phyloP scores from a whole-genome alignment of 805 yeast species.

The Candida silvicultrix region DNA sequence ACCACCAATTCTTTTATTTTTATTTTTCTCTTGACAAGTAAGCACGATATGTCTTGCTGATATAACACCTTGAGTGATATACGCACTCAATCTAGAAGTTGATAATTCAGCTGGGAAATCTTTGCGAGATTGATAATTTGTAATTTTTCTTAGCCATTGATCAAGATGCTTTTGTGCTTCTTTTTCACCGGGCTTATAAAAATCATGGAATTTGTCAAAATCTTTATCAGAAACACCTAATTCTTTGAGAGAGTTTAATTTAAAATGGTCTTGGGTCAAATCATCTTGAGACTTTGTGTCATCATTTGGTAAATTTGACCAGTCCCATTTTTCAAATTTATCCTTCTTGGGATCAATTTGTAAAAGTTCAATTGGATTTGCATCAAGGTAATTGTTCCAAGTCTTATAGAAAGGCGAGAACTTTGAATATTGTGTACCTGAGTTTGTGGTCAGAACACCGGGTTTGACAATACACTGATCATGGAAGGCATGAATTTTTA shows the following conservation, averaged over 20 bases:
- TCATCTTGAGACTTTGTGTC: background rate
- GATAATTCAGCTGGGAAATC: conserved; percentile 14
- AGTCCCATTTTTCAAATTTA: conserved; percentile 10
- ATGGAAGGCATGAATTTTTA: conserved; percentile 24
- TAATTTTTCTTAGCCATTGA: conserved; percentile 10
- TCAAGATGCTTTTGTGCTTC: conserved; percentile 15
- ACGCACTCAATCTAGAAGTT: conserved; percentile 38
- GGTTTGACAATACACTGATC: conserved; percentile 39
- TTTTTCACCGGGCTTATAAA: conserved; percentile 14
- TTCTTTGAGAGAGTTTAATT: conserved; percentile 7
- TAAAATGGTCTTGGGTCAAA: conserved; percentile 8
- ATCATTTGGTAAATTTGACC: conserved; percentile 1
- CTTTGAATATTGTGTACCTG: conserved; percentile 38
- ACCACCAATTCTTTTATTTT: conserved; percentile 20
- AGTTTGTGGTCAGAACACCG: conserved; percentile 31
- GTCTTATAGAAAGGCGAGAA: conserved; percentile 43
- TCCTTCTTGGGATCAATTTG: conserved; percentile 1
- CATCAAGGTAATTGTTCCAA: conserved; percentile 30
- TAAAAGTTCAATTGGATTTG: conserved; percentile 4
- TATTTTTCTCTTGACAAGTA: conserved; percentile 24
- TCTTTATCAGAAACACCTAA: conserved; percentile 1
- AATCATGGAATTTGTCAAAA: background rate
- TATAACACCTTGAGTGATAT: conserved; percentile 40
- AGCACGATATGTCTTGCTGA: conserved; percentile 34
- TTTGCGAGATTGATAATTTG: conserved; percentile 13